A percentile compares a stretch with the other conserved stretches of the same genome.
Conservation (phyloP, 139 green algal species). For the Gonium pectorale region DNA sequence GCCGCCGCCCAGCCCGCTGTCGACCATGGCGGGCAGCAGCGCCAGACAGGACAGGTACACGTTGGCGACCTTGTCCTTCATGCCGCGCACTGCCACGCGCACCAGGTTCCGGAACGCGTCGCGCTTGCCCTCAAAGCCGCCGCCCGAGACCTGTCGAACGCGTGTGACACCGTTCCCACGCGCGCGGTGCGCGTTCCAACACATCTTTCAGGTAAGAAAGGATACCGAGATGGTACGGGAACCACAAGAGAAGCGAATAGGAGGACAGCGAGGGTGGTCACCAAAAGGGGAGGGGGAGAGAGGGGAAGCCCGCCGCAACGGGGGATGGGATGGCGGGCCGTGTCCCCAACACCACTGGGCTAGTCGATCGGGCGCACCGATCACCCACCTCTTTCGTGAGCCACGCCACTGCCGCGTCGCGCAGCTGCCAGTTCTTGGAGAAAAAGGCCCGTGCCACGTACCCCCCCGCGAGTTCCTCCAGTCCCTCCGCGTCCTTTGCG, state of each 20-base stretch:
- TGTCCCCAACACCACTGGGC: too few species aligned
- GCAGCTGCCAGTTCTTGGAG: constrained; percentile 88
- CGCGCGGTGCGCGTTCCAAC: too few species aligned
- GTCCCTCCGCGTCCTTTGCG: constrained; percentile 65
- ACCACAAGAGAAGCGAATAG: too few species aligned
- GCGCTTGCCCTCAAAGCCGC: constrained; percentile 16
- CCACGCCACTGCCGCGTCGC: constrained; percentile 76
- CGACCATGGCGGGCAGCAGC: constrained; percentile 56
- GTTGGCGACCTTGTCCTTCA: constrained; percentile 64
- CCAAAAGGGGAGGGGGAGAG: too few species aligned
- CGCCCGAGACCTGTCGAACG: neutral
- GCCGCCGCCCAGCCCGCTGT: constrained; percentile 16
- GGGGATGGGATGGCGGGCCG: too few species aligned
- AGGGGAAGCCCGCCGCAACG: too few species aligned
- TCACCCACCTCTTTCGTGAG: neutral
- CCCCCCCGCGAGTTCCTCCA: constrained; percentile 79
- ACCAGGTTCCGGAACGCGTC: constrained; percentile 48
- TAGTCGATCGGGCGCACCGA: too few species aligned
- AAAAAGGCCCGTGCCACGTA: constrained; percentile 78
- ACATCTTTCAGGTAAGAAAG: too few species aligned
- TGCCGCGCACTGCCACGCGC: constrained; percentile 6
- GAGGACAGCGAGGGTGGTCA: too few species aligned
- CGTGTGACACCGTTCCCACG: too few species aligned
- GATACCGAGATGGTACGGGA: too few species aligned
- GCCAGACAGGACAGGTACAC: constrained; percentile 62